Evolutionary conservation across 208 protist genomes (phyloP), one percentile per base, ranked within the genome.

Genomic region (Leishmania arabica): DNA sequence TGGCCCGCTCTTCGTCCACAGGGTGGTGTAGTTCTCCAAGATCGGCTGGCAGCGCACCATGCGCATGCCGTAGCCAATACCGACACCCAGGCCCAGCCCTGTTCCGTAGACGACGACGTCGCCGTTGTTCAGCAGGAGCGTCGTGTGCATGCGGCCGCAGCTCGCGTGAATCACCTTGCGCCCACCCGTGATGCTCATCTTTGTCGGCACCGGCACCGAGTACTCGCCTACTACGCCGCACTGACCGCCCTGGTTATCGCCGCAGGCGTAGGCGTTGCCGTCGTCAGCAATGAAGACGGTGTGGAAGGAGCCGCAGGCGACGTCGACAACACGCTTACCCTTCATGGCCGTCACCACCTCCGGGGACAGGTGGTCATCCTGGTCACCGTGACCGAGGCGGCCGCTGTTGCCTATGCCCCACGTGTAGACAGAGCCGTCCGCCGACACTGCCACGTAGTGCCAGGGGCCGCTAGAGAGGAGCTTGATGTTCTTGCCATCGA

Each of bases 391-490:
- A 27, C 93, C 93, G 62, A 97, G 90, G 15, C 92, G 87, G 31
- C 91, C 93, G 80, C 92, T 91, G 78, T 92, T 92, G 79, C 93
- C 93, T 11, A 95, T 27, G 40, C 93, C 93, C 92, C 93, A 97
- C 74, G 91, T 94, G 85, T 94, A 95, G 47, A 93, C 91, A 6
- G 77, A 77, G 21, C 91, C 92, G 53, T 87, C 66, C 24, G 40
- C 58, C 27, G 80, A 86, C 65, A 95, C 78, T 4, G 90, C 93
- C 54, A 87, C 91, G 40, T 91, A 92, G 90, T 97, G 93, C 92
- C 93, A 97, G 71, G 91, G 91, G n/a, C 93, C 93, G 45, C 80
- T 89, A 62, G 88, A 79, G 66, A 97, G 76, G 9, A 84, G 66
- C 40, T 31, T 77, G 74, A 94, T 87, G 66, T 77, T 54, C 80